Evolutionary conservation across 2,329 filamentous ascomycete species (phyloP), one percentile per base, ranked within the genome.

Genomic region (Davidsoniella eucalypti): DNA sequence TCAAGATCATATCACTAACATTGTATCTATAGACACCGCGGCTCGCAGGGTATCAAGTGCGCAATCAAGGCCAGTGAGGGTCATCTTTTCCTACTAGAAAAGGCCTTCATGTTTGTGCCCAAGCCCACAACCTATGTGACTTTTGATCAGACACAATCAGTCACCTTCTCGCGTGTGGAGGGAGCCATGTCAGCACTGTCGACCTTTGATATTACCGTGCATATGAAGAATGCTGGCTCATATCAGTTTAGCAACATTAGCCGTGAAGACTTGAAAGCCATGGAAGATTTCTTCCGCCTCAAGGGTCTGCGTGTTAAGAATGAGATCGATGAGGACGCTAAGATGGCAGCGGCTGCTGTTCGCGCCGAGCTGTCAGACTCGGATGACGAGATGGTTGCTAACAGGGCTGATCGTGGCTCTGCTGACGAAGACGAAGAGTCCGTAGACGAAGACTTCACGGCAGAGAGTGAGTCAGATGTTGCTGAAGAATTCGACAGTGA

Each of bases 61-160:
- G 94, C 88, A n/a, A 95, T 98, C 77, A 98, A 98, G 69, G 93
- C 93, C 49, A 95, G 93, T 65, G 92, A 98, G 68, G 92, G 93
- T 54, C 88, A 94, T 62, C 71, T 98, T 47, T 98, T 94, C 75
- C 95, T 88, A 64, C 70, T 98, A 57, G 92, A 98, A 67, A 95
- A 95, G 68, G 90, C 88, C 6, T 94, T 98, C 66, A 93, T 98
- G 78, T 98, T 98, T 64, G 92, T 98, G 14, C 92, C 92, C 29
- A 98, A 98, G 69, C 92, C 92, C 1, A 88, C 92, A 14, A 95
- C 90, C 1, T 98, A 96, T 67, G 90, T 98, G 54, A 84, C 86
- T 54, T 93, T 94, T 67, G 92, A 98, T 60, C 86, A 94, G 61
- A 84, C 93, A 36, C 77, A 85, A 47, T 85, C 84, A 47, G 83